These are phyloP conservation scores for Termitomyces sp. DNA, from an alignment of 768 basidiomycete species.

Conservation along the genomic window DNA sequence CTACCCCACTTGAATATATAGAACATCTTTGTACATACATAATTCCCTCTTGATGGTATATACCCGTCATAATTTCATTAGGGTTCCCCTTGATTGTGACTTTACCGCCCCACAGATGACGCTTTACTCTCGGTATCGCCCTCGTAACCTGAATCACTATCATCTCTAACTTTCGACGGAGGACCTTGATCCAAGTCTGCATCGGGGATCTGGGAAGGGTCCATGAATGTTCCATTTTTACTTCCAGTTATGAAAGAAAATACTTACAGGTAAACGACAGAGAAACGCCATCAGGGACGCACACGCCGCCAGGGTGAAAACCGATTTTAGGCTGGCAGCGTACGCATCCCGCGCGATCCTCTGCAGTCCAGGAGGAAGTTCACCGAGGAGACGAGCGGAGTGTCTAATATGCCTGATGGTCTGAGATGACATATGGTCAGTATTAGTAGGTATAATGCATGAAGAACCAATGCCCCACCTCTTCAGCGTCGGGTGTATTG, in stretches of 20 bases:
- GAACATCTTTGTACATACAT: not conserved
- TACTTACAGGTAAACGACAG: constrained; percentile 45
- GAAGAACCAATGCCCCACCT: constrained; percentile 26
- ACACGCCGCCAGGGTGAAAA: constrained; percentile 50
- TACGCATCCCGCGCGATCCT: constrained; percentile 52
- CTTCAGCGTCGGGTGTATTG: constrained; percentile 35
- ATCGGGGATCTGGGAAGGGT: constrained; percentile 18
- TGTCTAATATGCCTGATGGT: constrained; percentile 51
- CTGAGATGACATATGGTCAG: constrained; percentile 22
- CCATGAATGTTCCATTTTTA: not conserved
- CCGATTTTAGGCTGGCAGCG: constrained; percentile 43
- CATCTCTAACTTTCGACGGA: not conserved
- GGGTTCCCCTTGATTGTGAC: not conserved
- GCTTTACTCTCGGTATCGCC: constrained; percentile 14
- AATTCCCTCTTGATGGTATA: not conserved
- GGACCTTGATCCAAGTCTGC: constrained; percentile 14
- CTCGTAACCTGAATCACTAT: constrained; percentile 15
- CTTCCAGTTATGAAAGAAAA: not conserved
- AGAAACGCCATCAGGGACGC: constrained; percentile 49
- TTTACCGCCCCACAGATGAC: not conserved
- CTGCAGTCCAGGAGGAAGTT: constrained; percentile 44
- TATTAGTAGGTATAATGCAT: not conserved
- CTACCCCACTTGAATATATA: not conserved
- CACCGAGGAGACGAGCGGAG: constrained; percentile 44
- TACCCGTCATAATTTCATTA: not conserved